These are phyloP conservation scores for Parascedosporium putredinis DNA, from an alignment of 2,329 filamentous ascomycete genomes.

Conservation along the genomic window DNA sequence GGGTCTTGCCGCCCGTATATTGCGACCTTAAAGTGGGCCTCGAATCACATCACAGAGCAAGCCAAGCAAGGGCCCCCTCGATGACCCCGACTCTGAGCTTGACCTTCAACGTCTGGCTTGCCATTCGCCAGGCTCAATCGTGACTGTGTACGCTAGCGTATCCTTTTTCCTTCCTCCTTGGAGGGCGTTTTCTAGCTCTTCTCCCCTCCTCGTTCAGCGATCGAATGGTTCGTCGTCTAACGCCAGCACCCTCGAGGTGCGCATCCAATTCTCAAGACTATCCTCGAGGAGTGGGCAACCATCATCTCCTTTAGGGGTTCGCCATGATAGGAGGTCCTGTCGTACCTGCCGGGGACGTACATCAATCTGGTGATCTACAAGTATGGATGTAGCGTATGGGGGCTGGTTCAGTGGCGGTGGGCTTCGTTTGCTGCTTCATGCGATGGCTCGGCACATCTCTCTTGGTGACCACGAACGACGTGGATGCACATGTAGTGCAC, in stretches of 20 bases:
- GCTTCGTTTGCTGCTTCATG: background rate
- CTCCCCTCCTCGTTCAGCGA: background rate
- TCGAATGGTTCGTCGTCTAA: background rate
- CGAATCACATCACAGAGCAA: constrained; percentile 10
- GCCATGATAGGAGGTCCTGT: background rate
- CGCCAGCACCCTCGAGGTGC: background rate
- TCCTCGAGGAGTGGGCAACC: no score
- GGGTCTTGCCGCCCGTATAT: constrained; percentile 17
- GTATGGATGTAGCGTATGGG: no score
- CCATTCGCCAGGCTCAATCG: constrained; percentile 6
- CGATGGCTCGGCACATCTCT: background rate
- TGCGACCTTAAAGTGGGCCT: constrained; percentile 2
- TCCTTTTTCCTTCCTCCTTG: no score
- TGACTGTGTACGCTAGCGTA: no score
- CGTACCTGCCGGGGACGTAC: background rate
- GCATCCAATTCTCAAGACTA: no score
- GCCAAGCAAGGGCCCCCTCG: no score
- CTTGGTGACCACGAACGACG: no score
- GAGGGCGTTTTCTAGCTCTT: background rate
- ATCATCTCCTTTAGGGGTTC: no score
- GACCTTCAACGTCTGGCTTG: background rate
- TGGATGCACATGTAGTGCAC: background rate
- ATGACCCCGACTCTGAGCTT: constrained; percentile 7
- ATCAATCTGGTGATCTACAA: no score
- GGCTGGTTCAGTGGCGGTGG: background rate